Evolutionary conservation across 169 alveolate genomes (phyloP).

Genomic region (Babesia ovis): DNA sequence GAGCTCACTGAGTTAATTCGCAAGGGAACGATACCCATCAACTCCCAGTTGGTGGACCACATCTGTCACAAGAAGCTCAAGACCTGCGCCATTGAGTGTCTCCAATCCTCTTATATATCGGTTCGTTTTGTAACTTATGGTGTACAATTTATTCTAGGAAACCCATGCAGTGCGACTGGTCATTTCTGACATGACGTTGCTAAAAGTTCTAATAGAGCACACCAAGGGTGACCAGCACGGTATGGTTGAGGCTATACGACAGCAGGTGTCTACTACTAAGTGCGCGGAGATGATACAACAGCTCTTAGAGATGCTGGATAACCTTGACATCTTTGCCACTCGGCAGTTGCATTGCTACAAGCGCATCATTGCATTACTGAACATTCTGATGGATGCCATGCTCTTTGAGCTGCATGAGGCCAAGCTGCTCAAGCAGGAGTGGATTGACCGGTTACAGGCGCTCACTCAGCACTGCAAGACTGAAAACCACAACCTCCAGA

Average conservation of each 20-base stretch:
- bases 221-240: constrained; percentile 55
- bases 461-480: constrained; percentile 44
- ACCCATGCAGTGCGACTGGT: constrained; percentile 27
- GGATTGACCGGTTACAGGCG: constrained; percentile 38
- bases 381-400: constrained; percentile 61
- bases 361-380: constrained; percentile 51
- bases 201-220: constrained; percentile 44
- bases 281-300: constrained; percentile 33
- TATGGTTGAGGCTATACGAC: constrained; percentile 32
- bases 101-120: constrained; percentile 42
- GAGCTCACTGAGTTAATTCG: constrained; percentile 32
- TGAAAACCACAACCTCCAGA: constrained; percentile 54
- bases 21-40: constrained; percentile 31
- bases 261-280: constrained; percentile 24
- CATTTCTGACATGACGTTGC: constrained; percentile 30
- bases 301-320: constrained; percentile 38
- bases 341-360: constrained; percentile 28
- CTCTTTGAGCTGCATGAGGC: constrained; percentile 34
- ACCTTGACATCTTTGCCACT: constrained; percentile 4
- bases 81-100: constrained; percentile 54
- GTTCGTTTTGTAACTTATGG: constrained; percentile 6
- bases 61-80: constrained; percentile 33
- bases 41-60: constrained; percentile 50
- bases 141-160: constrained; percentile 13
- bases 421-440: constrained; percentile 27